phyloP scores from a whole-genome alignment of 805 yeast species.

The Saccharomycopsis fermentans region DNA sequence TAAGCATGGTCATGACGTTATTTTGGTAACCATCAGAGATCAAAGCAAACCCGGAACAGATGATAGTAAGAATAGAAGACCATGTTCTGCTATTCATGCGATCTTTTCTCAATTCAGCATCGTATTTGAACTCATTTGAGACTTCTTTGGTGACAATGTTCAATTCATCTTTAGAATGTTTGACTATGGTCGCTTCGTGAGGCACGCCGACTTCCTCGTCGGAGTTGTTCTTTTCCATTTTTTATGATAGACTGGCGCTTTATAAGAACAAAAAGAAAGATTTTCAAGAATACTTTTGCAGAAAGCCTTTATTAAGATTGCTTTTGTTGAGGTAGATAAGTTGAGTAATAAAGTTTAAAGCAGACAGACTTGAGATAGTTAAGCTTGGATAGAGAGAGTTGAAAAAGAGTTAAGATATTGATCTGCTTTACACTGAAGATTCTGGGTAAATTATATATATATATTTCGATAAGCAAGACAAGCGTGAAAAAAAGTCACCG shows the following conservation, averaged over 20 bases:
- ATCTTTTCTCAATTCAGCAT: constrained; percentile 20
- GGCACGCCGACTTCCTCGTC: not conserved
- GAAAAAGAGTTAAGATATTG: no score
- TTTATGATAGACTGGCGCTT: not conserved
- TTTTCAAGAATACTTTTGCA: no score
- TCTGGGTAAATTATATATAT: no score
- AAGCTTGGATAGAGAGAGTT: no score
- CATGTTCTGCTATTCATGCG: constrained; percentile 24
- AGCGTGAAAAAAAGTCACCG: not conserved
- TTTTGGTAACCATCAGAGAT: constrained; percentile 74
- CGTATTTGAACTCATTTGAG: constrained; percentile 9
- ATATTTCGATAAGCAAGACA: no score
- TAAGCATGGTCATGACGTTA: constrained; percentile 61
- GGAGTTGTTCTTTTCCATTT: not conserved
- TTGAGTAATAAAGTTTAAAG: no score
- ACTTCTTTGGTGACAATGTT: not conserved
- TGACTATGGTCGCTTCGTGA: not conserved
- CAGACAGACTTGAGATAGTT: no score
- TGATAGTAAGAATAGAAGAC: constrained; percentile 35
- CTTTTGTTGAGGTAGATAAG: no score
- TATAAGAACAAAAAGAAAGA: no score
- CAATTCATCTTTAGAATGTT: not conserved
- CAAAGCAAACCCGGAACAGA: constrained; percentile 66
- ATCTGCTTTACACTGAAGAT: no score
- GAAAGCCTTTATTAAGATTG: no score